Conservation (phyloP, 805 yeast species). For the Schwanniomyces pseudopolymorphus region DNA sequence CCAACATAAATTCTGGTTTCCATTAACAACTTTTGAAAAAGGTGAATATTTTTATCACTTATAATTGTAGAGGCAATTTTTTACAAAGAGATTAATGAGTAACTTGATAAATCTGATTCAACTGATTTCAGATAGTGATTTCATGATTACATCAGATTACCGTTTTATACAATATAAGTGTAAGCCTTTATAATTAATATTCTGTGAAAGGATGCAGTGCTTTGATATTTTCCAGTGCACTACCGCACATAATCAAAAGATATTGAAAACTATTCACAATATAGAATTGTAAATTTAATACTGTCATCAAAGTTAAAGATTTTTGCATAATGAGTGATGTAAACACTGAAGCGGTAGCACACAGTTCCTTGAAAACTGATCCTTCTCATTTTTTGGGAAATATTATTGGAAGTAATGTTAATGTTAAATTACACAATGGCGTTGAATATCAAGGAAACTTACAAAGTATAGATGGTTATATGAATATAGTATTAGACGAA, state of each 20-base stretch:
- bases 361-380: slow-evolving; percentile 37
- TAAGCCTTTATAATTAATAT: too few species aligned
- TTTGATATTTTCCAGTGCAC: neutral
- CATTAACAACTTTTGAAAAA: too few species aligned
- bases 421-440: slow-evolving; percentile 84
- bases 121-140: too few species aligned
- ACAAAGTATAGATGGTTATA: slow-evolving; percentile 93
- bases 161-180: too few species aligned
- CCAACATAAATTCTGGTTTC: too few species aligned
- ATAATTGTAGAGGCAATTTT: too few species aligned
- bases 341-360: neutral
- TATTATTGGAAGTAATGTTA: slow-evolving; percentile 75
- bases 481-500: slow-evolving; percentile 87
- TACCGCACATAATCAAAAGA: neutral
- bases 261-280: neutral
- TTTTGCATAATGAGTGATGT: slow-evolving; percentile 10
- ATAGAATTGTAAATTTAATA: neutral
- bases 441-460: slow-evolving; percentile 68
- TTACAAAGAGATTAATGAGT: too few species aligned
- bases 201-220: too few species aligned
- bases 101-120: too few species aligned
- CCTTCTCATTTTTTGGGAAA: slow-evolving; percentile 80
- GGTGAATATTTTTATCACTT: too few species aligned
- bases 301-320: neutral
- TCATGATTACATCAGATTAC: too few species aligned